Evolutionary conservation across 2,329 filamentous ascomycete genomes (phyloP).

Genomic region (Epicoccum sorghinum): DNA sequence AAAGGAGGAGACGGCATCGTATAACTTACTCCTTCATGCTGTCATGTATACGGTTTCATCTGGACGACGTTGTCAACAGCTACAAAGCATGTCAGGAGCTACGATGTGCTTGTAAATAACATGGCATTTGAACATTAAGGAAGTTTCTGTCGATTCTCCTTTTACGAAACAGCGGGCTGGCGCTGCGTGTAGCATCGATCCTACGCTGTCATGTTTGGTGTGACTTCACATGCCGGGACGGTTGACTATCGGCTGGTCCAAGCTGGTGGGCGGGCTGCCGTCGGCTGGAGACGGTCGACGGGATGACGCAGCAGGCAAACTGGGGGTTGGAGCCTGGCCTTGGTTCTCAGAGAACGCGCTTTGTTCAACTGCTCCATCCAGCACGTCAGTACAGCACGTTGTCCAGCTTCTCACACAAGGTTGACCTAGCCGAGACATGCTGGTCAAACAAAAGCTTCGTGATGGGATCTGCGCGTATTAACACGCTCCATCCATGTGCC

Average conservation of each 20-base stretch:
- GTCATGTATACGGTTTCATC: background rate
- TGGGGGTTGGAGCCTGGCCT: background rate
- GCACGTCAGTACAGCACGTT: background rate
- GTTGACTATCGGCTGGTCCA: conserved; percentile 5
- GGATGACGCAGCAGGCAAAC: conserved; percentile 14
- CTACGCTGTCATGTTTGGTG: conserved; percentile 17
- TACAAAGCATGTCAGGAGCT: background rate
- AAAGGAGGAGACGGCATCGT: no score
- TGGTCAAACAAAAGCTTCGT: background rate
- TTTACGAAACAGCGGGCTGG: conserved; percentile 4
- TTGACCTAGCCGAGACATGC: conserved; percentile 3
- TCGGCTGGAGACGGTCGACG: conserved; percentile 12
- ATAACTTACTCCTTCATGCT: no score
- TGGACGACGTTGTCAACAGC: background rate
- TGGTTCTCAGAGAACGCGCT: background rate
- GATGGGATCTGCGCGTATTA: conserved; percentile 31
- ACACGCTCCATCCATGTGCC: conserved; percentile 19
- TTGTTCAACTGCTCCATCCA: background rate
- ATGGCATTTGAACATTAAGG: conserved; percentile 5
- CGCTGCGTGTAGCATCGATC: conserved; percentile 8
- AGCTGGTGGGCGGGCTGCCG: conserved; percentile 8
- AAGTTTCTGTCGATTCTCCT: conserved; percentile 2
- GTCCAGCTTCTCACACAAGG: background rate
- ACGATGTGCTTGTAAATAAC: background rate
- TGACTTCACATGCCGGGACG: conserved; percentile 11